phyloP scores from a whole-genome alignment of 306 rosid species.

The Luffa acutangula region DNA sequence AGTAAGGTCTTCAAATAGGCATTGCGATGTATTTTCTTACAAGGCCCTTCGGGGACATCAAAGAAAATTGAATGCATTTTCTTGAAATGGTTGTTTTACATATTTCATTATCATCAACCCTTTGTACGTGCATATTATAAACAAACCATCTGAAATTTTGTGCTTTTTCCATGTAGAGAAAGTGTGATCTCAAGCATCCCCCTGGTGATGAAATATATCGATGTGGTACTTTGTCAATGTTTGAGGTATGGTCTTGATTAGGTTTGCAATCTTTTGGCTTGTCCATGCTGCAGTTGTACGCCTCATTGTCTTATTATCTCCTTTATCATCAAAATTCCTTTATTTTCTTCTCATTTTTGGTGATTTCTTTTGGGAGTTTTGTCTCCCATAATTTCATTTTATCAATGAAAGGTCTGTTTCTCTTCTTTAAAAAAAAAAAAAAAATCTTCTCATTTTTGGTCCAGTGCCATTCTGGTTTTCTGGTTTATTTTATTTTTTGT shows the following conservation, averaged over 20 bases:
- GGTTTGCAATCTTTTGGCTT: background rate
- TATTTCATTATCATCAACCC: background rate
- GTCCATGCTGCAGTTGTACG: background rate
- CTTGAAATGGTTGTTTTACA: background rate
- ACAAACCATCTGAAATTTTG: background rate
- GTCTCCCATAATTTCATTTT: no score
- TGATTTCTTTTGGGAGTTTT: no score
- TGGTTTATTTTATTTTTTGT: background rate
- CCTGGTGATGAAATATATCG: constrained; percentile 99
- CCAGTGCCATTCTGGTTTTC: background rate
- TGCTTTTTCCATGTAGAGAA: constrained; percentile 46
- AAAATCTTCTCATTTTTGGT: background rate
- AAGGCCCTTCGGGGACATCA: background rate
- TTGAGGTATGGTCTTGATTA: constrained; percentile 55
- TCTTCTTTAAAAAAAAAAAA: no score
- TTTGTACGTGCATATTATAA: background rate
- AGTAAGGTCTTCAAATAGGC: background rate
- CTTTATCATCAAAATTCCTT: background rate
- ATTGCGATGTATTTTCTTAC: background rate
- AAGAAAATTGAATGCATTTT: background rate
- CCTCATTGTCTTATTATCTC: background rate
- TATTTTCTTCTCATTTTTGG: background rate
- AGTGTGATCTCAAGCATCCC: constrained; percentile 99
- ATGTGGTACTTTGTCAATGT: constrained; percentile 97
- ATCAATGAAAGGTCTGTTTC: no score